Percentiles rank a stretch among this genome's conserved stretches.
phyloP scores from a whole-genome alignment of 495 filamentous ascomycete genomes.

The Sporormia fimetaria region DNA sequence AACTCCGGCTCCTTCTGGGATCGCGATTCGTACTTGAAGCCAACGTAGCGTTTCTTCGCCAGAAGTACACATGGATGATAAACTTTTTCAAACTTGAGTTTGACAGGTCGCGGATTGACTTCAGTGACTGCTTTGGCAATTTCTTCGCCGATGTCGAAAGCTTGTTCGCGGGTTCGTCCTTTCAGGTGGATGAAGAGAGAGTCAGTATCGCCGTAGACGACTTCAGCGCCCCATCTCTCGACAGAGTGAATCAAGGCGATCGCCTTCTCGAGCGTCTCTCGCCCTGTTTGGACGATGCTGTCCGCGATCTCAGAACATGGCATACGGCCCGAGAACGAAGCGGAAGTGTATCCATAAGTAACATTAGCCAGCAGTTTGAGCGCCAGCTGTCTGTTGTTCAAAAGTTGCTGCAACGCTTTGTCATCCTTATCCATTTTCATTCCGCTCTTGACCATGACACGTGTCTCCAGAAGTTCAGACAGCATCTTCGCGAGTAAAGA shows the following conservation, averaged over 20 bases:
- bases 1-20: conserved; percentile 77
- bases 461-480: conserved; percentile 87
- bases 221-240: conserved; percentile 79
- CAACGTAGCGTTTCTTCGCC: conserved; percentile 96
- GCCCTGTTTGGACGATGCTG: conserved; percentile 90
- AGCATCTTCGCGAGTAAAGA: conserved; percentile 94
- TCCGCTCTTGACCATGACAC: conserved; percentile 94
- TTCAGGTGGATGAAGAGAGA: conserved; percentile 88
- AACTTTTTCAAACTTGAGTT: conserved; percentile 97
- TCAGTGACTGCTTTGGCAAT: conserved; percentile 83
- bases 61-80: conserved; percentile 89
- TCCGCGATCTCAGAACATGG: conserved; percentile 96
- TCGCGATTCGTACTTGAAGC: conserved; percentile 85
- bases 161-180: conserved; percentile 73
- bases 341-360: conserved; percentile 95
- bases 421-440: conserved; percentile 95
- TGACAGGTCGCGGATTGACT: conserved; percentile 83
- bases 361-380: conserved; percentile 98
- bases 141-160: conserved; percentile 84
- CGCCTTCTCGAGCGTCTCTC: conserved; percentile 88
- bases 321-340: conserved; percentile 92
- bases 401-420: conserved; percentile 67
- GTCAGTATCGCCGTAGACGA: conserved; percentile 97
- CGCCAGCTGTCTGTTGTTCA: conserved; percentile 89
- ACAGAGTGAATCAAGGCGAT: conserved; percentile 87